phyloP scores from a whole-genome alignment of 2,329 filamentous ascomycete genomes.

The Polychaeton citri region DNA sequence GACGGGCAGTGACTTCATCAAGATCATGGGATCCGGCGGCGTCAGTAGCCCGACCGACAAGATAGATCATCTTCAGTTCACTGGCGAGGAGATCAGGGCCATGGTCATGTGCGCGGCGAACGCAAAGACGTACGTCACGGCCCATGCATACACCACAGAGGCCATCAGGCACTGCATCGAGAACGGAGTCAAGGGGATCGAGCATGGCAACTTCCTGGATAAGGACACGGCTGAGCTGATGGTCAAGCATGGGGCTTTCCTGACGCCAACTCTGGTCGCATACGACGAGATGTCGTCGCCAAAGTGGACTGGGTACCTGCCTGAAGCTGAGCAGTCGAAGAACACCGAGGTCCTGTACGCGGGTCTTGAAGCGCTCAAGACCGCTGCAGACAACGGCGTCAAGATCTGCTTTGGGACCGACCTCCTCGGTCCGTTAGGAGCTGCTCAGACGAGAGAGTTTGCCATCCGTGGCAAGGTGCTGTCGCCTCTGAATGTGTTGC shows the following conservation, averaged over 20 bases:
- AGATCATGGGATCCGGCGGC: constrained; percentile 44
- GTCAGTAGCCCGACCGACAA: constrained; percentile 40
- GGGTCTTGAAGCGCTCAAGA: constrained; percentile 31
- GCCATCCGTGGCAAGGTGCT: constrained; percentile 27
- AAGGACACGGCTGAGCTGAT: constrained; percentile 35
- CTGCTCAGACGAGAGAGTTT: constrained; percentile 35
- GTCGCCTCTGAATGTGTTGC: constrained; percentile 26
- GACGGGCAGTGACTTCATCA: constrained; percentile 43
- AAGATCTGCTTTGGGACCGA: constrained; percentile 41
- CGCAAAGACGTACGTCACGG: constrained; percentile 37
- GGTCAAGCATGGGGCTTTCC: constrained; percentile 30
- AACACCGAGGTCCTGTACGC: constrained; percentile 32
- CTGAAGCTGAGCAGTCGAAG: constrained; percentile 28
- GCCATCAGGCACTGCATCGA: constrained; percentile 39
- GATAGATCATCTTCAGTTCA: constrained; percentile 41
- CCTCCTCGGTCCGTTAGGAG: constrained; percentile 32
- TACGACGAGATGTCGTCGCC: constrained; percentile 33
- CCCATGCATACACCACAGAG: constrained; percentile 40
- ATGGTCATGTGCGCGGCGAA: constrained; percentile 35
- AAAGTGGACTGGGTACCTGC: constrained; percentile 26
- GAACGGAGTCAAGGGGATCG: constrained; percentile 41
- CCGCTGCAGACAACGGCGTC: constrained; percentile 37
- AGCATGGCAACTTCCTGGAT: constrained; percentile 46
- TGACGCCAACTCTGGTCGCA: constrained; percentile 40
- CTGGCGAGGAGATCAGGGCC: constrained; percentile 38